A percentile compares a stretch with the other conserved stretches of the same genome.
phyloP scores from a whole-genome alignment of 2,329 filamentous ascomycete genomes.

The Fusarium humuli region DNA sequence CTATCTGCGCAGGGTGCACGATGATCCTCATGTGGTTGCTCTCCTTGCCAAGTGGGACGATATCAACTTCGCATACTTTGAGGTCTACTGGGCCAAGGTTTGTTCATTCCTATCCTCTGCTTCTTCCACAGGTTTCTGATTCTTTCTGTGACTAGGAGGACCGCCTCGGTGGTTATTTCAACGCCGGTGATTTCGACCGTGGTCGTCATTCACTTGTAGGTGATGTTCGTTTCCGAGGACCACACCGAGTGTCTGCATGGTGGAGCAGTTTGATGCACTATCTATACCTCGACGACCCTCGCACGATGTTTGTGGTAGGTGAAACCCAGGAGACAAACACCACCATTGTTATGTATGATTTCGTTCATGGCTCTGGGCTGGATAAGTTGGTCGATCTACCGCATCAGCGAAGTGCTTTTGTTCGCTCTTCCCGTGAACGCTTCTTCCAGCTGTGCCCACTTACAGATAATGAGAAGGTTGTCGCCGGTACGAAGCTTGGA shows the following conservation, averaged over 20 bases:
- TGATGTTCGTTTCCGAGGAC: conserved; percentile 69
- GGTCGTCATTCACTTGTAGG: conserved; percentile 70
- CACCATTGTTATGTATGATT: conserved; percentile 79
- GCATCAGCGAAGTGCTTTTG: conserved; percentile 76
- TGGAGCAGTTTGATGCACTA: conserved; percentile 73
- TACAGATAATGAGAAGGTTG: conserved; percentile 65
- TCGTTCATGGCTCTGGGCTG: conserved; percentile 77
- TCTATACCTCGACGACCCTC: conserved; percentile 70
- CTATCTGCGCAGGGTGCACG: conserved; percentile 75
- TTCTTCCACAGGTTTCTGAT: conserved; percentile 3
- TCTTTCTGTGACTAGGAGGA: conserved; percentile 58
- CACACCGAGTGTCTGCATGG: conserved; percentile 71
- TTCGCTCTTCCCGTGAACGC: conserved; percentile 72
- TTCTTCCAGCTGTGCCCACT: conserved; percentile 77
- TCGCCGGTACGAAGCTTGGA: conserved; percentile 65
- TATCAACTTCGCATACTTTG: conserved; percentile 79
- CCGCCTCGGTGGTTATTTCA: conserved; percentile 67
- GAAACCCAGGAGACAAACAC: conserved; percentile 79
- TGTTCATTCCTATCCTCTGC: conserved; percentile 14
- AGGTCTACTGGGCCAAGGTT: conserved; percentile 80
- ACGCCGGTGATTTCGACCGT: conserved; percentile 66
- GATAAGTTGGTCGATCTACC: conserved; percentile 79
- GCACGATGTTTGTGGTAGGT: conserved; percentile 68
- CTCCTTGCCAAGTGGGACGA: conserved; percentile 79
- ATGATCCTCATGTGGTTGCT: conserved; percentile 77